phyloP scores from a whole-genome alignment of 208 protist species.

The Kentomonas sorsogonicus region DNA sequence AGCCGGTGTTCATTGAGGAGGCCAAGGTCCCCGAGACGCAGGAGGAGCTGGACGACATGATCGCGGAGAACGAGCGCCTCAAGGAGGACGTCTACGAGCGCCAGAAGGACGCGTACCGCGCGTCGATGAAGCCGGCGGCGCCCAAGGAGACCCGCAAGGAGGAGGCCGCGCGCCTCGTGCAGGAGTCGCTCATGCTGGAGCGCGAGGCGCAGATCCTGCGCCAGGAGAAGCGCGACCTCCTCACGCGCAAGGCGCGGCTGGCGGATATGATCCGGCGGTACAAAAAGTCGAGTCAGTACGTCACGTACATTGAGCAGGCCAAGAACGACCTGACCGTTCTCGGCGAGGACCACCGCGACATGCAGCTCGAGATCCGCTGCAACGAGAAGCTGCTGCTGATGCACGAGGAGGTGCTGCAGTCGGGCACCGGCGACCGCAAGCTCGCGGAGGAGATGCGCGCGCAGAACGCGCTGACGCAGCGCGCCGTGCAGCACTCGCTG shows the following conservation, averaged over 20 bases:
- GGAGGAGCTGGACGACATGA: conserved; percentile 39
- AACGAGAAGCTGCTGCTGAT: conserved; percentile 72
- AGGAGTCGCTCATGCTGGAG: conserved; percentile 36
- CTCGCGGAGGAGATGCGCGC: conserved; percentile 62
- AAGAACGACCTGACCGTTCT: conserved; percentile 50
- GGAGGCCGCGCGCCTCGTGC: conserved; percentile 23
- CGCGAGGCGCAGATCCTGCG: conserved; percentile 35
- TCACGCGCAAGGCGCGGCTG: conserved; percentile 32
- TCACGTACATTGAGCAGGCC: conserved; percentile 32
- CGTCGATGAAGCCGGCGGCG: conserved; percentile 5
- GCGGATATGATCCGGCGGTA: conserved; percentile 30
- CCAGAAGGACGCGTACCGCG: conserved; percentile 24
- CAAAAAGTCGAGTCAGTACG: conserved; percentile 37
- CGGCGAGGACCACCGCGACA: conserved; percentile 46
- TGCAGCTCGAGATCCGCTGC: conserved; percentile 55
- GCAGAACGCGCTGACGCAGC: conserved; percentile 51
- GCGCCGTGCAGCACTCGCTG: conserved; percentile 41
- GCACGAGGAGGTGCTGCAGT: conserved; percentile 26
- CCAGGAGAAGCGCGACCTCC: conserved; percentile 38
- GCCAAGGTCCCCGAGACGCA: conserved; percentile 24
- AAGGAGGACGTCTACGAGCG: conserved; percentile 35
- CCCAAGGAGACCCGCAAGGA: conserved; percentile 19
- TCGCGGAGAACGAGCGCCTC: conserved; percentile 33
- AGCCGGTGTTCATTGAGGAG: conserved; percentile 4
- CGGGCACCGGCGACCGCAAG: conserved; percentile 26